Evolutionary conservation across 2,329 filamentous ascomycete genomes (phyloP).

Genomic region (Cladosporium phlei): DNA sequence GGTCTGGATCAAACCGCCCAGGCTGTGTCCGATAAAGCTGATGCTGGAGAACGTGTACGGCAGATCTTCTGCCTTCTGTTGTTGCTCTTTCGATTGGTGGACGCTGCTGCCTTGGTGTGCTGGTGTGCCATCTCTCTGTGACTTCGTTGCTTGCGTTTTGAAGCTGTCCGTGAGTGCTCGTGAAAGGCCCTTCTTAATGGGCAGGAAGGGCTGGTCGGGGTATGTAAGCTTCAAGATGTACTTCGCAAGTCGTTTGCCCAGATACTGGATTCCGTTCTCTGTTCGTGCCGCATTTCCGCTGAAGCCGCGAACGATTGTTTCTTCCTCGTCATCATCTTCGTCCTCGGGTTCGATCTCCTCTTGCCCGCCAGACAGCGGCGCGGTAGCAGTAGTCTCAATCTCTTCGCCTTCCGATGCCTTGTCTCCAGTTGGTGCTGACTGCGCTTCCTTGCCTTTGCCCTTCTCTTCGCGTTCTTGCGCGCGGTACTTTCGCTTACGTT

Average conservation of each 20-base stretch:
- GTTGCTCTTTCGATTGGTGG: constrained; percentile 43
- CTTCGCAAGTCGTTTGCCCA: constrained; percentile 89
- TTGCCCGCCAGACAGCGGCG: constrained; percentile 47
- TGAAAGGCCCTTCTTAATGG: constrained; percentile 53
- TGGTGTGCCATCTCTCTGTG: constrained; percentile 42
- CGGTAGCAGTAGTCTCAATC: constrained; percentile 35
- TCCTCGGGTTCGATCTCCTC: constrained; percentile 44
- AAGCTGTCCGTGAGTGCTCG: constrained; percentile 47
- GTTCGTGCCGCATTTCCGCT: constrained; percentile 85
- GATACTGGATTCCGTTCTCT: constrained; percentile 92
- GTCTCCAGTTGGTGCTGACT: constrained; percentile 12
- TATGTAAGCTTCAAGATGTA: constrained; percentile 87
- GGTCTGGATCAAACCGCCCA: constrained; percentile 84
- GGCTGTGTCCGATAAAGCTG: constrained; percentile 87
- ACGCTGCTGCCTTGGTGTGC: constrained; percentile 60
- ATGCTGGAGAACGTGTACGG: constrained; percentile 88
- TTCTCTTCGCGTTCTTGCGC: constrained; percentile 32
- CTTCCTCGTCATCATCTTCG: constrained; percentile 67
- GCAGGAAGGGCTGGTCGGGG: constrained; percentile 84
- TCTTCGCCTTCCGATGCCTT: constrained; percentile 6
- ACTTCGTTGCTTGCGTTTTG: constrained; percentile 40
- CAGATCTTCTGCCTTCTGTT: constrained; percentile 44
- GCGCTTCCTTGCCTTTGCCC: constrained; percentile 17
- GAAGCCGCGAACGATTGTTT: constrained; percentile 86
- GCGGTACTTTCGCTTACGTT: constrained; percentile 43